Percentiles rank a stretch among this genome's conserved stretches.
phyloP scores from a whole-genome alignment of 2,329 filamentous ascomycete genomes.

The Ophiostoma australiae region DNA sequence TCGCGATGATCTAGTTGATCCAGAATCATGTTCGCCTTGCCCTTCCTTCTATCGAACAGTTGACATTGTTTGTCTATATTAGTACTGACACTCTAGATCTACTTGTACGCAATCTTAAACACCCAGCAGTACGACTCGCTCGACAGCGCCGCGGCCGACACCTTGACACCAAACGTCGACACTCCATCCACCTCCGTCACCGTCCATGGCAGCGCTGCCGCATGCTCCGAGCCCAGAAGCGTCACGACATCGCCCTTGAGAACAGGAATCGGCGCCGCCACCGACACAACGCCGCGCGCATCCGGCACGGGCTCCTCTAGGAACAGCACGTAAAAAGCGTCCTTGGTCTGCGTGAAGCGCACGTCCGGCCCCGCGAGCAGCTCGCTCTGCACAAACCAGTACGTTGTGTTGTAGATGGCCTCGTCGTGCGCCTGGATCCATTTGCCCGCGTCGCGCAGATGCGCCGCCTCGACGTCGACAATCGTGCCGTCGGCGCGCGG shows the following conservation, averaged over 20 bases:
- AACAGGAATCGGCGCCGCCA: constrained; percentile 39
- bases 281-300: constrained; percentile 32
- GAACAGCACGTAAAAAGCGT: constrained; percentile 43
- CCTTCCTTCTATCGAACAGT: neutral
- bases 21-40: neutral
- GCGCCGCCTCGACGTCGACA: constrained; percentile 43
- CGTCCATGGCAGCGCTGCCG: constrained; percentile 31
- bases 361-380: constrained; percentile 30
- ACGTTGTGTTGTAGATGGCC: constrained; percentile 53
- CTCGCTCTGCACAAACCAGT: constrained; percentile 42
- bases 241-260: constrained; percentile 41
- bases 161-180: constrained; percentile 11
- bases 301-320: constrained; percentile 32
- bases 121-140: constrained; percentile 40
- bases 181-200: neutral
- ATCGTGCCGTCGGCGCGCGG: constrained; percentile 53
- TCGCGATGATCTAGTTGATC: neutral
- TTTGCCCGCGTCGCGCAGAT: constrained; percentile 46
- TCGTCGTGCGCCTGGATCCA: constrained; percentile 40
- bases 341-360: constrained; percentile 42
- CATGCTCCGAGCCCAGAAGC: constrained; percentile 33
- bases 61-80: neutral
- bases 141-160: constrained; percentile 32
- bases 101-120: constrained; percentile 36
- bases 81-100: neutral